A percentile compares a stretch with the other conserved stretches of the same genome.
Conservation (phyloP, 768 basidiomycete genomes). For the Amanita fuliginea region DNA sequence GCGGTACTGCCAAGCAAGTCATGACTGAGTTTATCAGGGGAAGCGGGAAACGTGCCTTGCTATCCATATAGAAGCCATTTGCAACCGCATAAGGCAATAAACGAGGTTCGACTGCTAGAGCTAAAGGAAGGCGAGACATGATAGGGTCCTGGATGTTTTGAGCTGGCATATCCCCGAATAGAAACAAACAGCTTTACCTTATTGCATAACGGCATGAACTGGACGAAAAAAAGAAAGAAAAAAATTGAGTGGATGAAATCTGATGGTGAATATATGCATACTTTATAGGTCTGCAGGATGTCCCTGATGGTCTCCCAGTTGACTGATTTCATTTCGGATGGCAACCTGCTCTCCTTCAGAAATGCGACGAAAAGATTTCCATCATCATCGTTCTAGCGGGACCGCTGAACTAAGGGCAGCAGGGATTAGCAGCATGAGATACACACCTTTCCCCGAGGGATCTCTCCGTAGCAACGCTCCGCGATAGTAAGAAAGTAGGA, state of each 20-base stretch:
- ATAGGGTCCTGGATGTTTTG: conserved; percentile 49
- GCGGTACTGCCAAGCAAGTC: conserved; percentile 42
- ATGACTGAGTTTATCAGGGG: background rate
- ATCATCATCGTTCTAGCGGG: conserved; percentile 55
- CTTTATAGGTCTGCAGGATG: conserved; percentile 62
- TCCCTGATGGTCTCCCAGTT: conserved; percentile 56
- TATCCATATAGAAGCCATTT: conserved; percentile 74
- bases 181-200: conserved; percentile 35
- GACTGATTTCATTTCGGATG: conserved; percentile 44
- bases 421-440: conserved; percentile 4
- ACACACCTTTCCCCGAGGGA: conserved; percentile 50
- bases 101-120: conserved; percentile 65
- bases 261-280: conserved; percentile 19
- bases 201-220: conserved; percentile 74
- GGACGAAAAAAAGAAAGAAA: conserved; percentile 7
- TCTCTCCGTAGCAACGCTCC: conserved; percentile 47
- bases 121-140: conserved; percentile 68
- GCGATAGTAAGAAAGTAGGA: conserved; percentile 52
- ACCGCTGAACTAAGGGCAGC: conserved; percentile 5
- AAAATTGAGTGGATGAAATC: conserved; percentile 10
- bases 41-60: conserved; percentile 36
- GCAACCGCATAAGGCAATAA: conserved; percentile 58
- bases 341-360: conserved; percentile 58
- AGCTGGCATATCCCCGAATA: conserved; percentile 6
- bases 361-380: conserved; percentile 54